Evolutionary conservation across 139 green algal genomes (phyloP), one percentile per base, ranked within the genome.

Genomic region (Tetradesmus lagerheimii): DNA sequence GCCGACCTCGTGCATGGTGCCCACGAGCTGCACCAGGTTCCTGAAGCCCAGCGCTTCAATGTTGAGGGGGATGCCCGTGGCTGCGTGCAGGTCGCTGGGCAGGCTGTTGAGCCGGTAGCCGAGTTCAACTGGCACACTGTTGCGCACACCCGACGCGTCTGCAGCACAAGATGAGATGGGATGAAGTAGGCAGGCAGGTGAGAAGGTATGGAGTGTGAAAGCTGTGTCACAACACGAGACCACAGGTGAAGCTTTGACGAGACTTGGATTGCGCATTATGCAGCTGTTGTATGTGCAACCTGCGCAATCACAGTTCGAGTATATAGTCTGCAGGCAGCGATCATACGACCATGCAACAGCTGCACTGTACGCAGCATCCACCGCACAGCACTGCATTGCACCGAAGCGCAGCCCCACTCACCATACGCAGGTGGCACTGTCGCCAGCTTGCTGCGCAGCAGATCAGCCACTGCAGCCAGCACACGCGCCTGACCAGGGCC

Each of bases 21-120:
- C 82, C 35, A 87, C 82, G 2, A 87, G 82, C 57, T 87, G 82
- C 82, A 87, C 82, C 57, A 87, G 53, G 82, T 87, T 87, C 35
- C 38, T 77, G 82, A 50, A 87, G 11, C 82, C 82, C 4, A 87
- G 53, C 2, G 34, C 82, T 16, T 87, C 57, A 16, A 78, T 27
- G 35, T 53, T 53, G 35, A 87, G 82, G 20, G 27, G 43, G 43
- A 87, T 79, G 57, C 82, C 82, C 15, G 82, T 57, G 14, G 53
- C 27, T 41, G 64, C 38, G 20, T 57, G 31, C 38, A 87, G 82
- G 57, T 87, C 82, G 6, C 2, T 15, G 37, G 53, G 53, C 53
- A 87, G 82, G 23, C 64, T n/a, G 39, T 50, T 62, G 31, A 87
- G 35, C 25, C 57, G 66, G 82, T 87, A 87, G 57, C 82, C 82